Conservation (phyloP, 2,329 filamentous ascomycete species). For the Metarhizium anisopliae region DNA sequence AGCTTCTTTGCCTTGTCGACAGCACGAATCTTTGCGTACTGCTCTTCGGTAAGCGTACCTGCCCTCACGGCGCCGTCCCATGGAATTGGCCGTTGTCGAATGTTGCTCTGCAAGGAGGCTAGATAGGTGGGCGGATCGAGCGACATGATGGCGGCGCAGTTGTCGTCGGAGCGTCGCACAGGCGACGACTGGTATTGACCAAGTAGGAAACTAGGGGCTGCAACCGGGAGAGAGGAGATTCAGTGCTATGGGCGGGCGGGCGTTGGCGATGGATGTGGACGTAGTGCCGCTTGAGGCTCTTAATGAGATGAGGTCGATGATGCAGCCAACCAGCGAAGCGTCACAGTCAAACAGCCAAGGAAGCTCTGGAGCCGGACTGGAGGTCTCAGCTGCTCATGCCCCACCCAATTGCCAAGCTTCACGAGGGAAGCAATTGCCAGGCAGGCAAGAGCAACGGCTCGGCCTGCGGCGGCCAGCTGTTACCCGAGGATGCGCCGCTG, state of each 20-base stretch:
- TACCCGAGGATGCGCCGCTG: neutral
- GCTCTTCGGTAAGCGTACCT: constrained; percentile 86
- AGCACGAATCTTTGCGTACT: constrained; percentile 90
- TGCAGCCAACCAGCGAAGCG: constrained; percentile 9
- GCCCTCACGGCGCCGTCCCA: constrained; percentile 96
- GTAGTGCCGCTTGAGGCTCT: neutral
- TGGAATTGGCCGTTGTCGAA: constrained; percentile 87
- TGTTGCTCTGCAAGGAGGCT: constrained; percentile 86
- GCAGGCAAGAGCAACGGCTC: neutral
- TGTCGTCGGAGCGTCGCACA: constrained; percentile 14
- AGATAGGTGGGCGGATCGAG: constrained; percentile 85
- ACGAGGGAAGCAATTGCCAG: neutral
- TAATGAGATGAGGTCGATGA: constrained; percentile 7
- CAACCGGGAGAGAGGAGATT: neutral
- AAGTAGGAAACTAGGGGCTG: neutral
- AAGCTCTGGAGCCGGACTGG: neutral
- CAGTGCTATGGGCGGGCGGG: neutral
- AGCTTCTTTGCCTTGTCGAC: constrained; percentile 87
- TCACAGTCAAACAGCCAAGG: constrained; percentile 4
- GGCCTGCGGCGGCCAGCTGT: neutral
- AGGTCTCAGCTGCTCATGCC: neutral
- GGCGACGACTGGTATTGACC: constrained; percentile 9
- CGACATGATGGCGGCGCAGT: constrained; percentile 53
- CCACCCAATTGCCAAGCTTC: neutral
- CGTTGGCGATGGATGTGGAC: constrained; percentile 1